Evolutionary conservation across 1,284 basidiomycete genomes (phyloP).

Genomic region (Xerocomus minutiporus): DNA sequence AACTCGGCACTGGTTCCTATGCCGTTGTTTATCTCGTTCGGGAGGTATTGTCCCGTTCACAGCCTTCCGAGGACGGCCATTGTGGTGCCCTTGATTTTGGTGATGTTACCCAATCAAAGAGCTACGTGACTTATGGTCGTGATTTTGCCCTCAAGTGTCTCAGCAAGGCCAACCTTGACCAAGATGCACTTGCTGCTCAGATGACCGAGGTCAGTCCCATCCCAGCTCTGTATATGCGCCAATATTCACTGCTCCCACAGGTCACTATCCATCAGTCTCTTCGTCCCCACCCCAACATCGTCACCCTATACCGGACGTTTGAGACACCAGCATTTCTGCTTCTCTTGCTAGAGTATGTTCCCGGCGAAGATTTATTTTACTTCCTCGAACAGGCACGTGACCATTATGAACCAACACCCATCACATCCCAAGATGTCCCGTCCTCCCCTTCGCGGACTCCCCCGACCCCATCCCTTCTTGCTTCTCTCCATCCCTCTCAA

Average conservation of each 20-base stretch:
- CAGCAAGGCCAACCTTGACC: constrained; percentile 87
- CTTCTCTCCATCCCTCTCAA: constrained; percentile 78
- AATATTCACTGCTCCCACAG: constrained; percentile 34
- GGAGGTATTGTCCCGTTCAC: constrained; percentile 68
- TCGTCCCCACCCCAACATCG: constrained; percentile 89
- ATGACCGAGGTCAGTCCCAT: constrained; percentile 69
- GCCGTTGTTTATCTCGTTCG: constrained; percentile 92
- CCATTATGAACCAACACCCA: constrained; percentile 62
- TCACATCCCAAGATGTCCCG: constrained; percentile 45
- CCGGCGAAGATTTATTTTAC: constrained; percentile 94
- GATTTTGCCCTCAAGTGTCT: constrained; percentile 96
- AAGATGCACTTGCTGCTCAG: constrained; percentile 82
- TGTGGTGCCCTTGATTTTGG: constrained; percentile 60
- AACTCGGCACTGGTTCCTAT: constrained; percentile 85
- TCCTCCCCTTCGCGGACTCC: constrained; percentile 60
- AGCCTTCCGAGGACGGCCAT: constrained; percentile 58
- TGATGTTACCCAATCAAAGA: constrained; percentile 36
- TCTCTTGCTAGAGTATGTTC: constrained; percentile 87
- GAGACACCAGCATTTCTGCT: constrained; percentile 80
- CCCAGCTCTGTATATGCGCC: constrained; percentile 10
- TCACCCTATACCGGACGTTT: constrained; percentile 87
- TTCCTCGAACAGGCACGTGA: constrained; percentile 94
- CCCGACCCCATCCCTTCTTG: constrained; percentile 89
- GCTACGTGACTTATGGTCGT: constrained; percentile 62
- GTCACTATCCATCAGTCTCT: constrained; percentile 95